Conservation (phyloP, 805 yeast genomes). For the baker's yeast (Saccharomyces cerevisiae) region DNA sequence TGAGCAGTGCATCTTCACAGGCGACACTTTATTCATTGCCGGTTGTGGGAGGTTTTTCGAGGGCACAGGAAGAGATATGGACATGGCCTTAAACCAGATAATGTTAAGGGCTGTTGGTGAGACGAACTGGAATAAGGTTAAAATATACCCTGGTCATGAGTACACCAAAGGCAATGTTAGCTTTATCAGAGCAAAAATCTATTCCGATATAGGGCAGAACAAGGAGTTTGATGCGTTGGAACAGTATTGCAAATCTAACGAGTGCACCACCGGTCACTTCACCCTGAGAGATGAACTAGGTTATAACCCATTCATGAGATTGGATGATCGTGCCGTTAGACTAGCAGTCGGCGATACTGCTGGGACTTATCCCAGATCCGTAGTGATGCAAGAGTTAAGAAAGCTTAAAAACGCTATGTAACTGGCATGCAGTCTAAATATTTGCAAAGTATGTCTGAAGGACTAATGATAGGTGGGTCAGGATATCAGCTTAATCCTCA, state of each 20-base stretch:
- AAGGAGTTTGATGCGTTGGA: constrained; percentile 48
- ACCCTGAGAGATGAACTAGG: constrained; percentile 75
- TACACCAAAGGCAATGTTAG: constrained; percentile 76
- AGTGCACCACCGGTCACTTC: constrained; percentile 75
- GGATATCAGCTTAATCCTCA: neutral
- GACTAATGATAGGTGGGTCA: constrained; percentile 3
- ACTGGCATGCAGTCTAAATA: neutral
- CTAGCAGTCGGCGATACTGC: constrained; percentile 47
- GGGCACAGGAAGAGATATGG: constrained; percentile 80
- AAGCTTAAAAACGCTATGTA: constrained; percentile 61
- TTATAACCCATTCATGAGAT: constrained; percentile 86
- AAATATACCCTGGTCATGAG: constrained; percentile 91
- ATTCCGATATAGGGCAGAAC: constrained; percentile 33
- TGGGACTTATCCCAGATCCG: constrained; percentile 30
- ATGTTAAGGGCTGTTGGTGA: constrained; percentile 53
- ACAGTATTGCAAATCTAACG: constrained; percentile 44
- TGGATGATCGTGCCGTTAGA: constrained; percentile 55
- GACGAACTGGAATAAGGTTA: constrained; percentile 36
- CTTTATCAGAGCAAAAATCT: constrained; percentile 62
- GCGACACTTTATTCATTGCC: constrained; percentile 87
- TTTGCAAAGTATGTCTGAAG: constrained; percentile 5
- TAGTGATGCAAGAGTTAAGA: constrained; percentile 67
- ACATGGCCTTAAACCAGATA: constrained; percentile 48
- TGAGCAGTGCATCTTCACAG: constrained; percentile 78
- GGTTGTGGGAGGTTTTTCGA: constrained; percentile 98